Evolutionary conservation across 176 grass and related monocot species (phyloP).

Genomic region (Alloteropsis semialata): DNA sequence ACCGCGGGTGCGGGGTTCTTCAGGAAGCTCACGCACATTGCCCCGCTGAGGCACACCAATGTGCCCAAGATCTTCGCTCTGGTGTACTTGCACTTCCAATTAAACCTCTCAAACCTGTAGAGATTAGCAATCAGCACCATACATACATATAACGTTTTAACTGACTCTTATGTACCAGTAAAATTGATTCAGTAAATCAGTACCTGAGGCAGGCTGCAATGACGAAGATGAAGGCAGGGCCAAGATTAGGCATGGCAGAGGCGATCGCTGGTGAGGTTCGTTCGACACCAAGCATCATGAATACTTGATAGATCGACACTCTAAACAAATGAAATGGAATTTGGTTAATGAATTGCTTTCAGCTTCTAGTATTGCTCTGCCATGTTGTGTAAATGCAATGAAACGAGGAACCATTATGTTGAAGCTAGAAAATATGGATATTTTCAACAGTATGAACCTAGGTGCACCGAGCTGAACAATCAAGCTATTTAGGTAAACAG

Average conservation of each 20-base stretch:
- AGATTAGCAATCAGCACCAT: neutral
- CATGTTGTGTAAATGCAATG: neutral
- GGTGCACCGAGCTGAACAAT: neutral
- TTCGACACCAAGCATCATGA: slow-evolving; percentile 40
- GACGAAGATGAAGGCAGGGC: slow-evolving; percentile 55
- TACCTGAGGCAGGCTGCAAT: slow-evolving; percentile 51
- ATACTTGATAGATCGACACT: slow-evolving; percentile 49
- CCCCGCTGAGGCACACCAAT: slow-evolving; percentile 50
- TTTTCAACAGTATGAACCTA: neutral
- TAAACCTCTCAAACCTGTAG: slow-evolving; percentile 53
- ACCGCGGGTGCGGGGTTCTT: slow-evolving; percentile 16
- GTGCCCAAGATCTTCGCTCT: slow-evolving; percentile 55
- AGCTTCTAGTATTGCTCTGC: neutral
- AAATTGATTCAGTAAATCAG: neutral
- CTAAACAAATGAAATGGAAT: neutral
- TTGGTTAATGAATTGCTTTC: neutral
- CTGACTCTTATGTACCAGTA: neutral
- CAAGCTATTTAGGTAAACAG: neutral
- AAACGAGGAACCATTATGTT: neutral
- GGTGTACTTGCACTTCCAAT: slow-evolving; percentile 43
- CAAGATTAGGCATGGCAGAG: slow-evolving; percentile 60
- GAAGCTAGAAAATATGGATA: neutral
- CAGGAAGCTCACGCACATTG: slow-evolving; percentile 50
- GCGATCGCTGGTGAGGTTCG: slow-evolving; percentile 47
- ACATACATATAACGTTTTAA: neutral